Conservation (phyloP, 257 asterid genomes). For the Capsicum baccatum region DNA sequence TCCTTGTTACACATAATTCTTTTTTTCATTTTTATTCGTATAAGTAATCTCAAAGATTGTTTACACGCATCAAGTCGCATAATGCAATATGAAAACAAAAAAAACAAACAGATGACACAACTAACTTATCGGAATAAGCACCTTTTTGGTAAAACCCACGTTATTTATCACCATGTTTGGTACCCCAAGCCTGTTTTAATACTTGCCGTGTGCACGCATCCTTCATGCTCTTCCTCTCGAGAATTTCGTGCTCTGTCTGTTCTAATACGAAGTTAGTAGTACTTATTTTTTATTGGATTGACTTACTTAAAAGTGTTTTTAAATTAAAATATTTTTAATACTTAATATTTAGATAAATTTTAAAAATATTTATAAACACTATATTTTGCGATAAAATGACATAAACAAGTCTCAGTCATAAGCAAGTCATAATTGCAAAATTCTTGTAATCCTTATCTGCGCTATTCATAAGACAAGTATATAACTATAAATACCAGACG, state of each 20-base stretch:
- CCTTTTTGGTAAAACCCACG: not conserved
- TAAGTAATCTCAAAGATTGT: too few species aligned
- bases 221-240: not conserved
- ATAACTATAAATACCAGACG: conserved; percentile 9
- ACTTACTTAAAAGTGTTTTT: too few species aligned
- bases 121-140: not conserved
- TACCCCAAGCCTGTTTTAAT: not conserved
- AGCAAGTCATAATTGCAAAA: not conserved
- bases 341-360: too few species aligned
- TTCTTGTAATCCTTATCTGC: not conserved
- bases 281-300: too few species aligned
- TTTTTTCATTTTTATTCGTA: too few species aligned
- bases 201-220: not conserved
- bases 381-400: too few species aligned
- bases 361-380: too few species aligned
- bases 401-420: not conserved
- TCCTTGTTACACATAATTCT: too few species aligned
- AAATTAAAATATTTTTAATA: too few species aligned
- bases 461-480: not conserved
- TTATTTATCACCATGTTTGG: not conserved
- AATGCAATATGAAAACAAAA: not conserved
- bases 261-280: not conserved
- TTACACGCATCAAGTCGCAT: not conserved
- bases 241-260: not conserved
- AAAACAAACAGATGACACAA: not conserved